Base-by-base conservation (phyloP, 306 rosid species). In the Arachis hypogaea region DNA sequence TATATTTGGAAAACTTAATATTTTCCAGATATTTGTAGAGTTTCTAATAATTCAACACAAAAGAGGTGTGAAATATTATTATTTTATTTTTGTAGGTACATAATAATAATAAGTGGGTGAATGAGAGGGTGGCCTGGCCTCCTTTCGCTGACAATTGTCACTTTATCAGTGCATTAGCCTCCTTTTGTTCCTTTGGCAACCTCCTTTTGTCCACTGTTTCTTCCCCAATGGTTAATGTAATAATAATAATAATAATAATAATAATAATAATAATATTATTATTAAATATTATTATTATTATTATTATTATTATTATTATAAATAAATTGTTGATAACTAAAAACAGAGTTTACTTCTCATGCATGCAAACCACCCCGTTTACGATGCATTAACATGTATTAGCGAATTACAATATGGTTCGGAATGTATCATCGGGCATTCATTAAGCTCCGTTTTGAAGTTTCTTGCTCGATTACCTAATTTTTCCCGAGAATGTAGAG, bases 161-260 rank as follows among this genome's bases (percentile, higher is more conserved):
- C 63, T 76, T 69, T 69, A 28, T 69, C 81, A 69, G 66, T 63
- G 58, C 55, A 55, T 16, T 62, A 38, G 52, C 59, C 33, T 30
- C 66, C 56, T 42, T 73, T 69, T 55, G 78, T 55, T 60, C 58
- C 78, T 41, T 5, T 5, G 16, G 4, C 55, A 50, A 50, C 8
- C 18, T 8, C 49, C 72, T 65, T 63, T 77, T 52, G 67, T 70
- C 81, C 72, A 36, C 12, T 29, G 56, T 60, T 62, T 69, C 42
- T 59, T 60, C 41, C 40, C 9, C 38, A 7, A 7, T 59, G n/a
- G 47, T 59, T 72, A 11, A 3, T 43, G 57, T 1, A 46, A 16
- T 45, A 33, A 33, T 33, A 33, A 33, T 33, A 33, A 33, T 33
- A 33, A 33, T 33, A 33, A 33, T 33, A 33, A 33, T 2, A 33